Evolutionary conservation across 2,329 filamentous ascomycete species (phyloP).

Genomic region (Cercospora sp.): DNA sequence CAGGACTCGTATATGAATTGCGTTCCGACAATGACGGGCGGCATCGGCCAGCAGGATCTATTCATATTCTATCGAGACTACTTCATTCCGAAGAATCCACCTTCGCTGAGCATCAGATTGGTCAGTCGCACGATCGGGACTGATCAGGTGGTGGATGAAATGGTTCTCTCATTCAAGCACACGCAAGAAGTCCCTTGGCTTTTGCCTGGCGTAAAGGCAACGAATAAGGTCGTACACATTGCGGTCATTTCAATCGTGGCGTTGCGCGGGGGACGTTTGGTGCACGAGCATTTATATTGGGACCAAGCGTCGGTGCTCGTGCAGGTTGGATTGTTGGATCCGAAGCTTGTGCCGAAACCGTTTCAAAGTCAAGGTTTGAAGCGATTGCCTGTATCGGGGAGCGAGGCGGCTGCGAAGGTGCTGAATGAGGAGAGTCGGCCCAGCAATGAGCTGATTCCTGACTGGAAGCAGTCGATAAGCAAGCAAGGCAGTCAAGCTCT

Average conservation of each 20-base stretch:
- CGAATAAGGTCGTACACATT: slow-evolving; percentile 57
- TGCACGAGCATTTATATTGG: slow-evolving; percentile 61
- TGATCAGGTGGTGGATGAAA: slow-evolving; percentile 61
- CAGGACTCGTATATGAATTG: slow-evolving; percentile 37
- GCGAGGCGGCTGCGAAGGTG: slow-evolving; percentile 46
- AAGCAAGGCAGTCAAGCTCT: slow-evolving; percentile 13
- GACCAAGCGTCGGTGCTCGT: slow-evolving; percentile 60
- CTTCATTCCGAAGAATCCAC: slow-evolving; percentile 56
- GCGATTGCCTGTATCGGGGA: slow-evolving; percentile 44
- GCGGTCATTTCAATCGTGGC: slow-evolving; percentile 58
- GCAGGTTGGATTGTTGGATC: slow-evolving; percentile 57
- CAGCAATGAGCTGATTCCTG: slow-evolving; percentile 44
- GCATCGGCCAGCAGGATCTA: slow-evolving; percentile 45
- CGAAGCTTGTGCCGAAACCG: slow-evolving; percentile 51
- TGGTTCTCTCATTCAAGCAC: slow-evolving; percentile 58
- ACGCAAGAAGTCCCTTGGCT: slow-evolving; percentile 59
- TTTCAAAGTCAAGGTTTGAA: slow-evolving; percentile 46
- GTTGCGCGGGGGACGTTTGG: slow-evolving; percentile 54
- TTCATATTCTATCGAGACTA: slow-evolving; percentile 57
- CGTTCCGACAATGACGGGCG: slow-evolving; percentile 48
- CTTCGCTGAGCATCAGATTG: slow-evolving; percentile 54
- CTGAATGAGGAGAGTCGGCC: slow-evolving; percentile 42
- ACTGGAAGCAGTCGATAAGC: slow-evolving; percentile 32
- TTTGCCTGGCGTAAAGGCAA: slow-evolving; percentile 57
- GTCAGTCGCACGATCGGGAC: slow-evolving; percentile 57